phyloP scores from a whole-genome alignment of 148 eudicot genomes.

The Fagopyrum tataricum region DNA sequence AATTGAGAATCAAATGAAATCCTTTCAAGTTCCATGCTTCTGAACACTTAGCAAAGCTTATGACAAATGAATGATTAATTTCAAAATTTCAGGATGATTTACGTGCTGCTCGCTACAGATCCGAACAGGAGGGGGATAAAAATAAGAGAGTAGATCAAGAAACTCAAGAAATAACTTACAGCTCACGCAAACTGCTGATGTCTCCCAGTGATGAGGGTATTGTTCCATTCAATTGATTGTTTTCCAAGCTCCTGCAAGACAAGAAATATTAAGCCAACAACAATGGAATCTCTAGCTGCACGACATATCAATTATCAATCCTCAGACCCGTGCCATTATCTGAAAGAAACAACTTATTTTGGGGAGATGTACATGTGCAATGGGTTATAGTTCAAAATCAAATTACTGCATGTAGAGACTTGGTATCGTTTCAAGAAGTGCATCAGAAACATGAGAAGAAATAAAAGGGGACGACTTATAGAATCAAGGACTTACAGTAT shows the following conservation, averaged over 20 bases:
- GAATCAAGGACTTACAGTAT: slow-evolving; percentile 46
- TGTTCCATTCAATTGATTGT: slow-evolving; percentile 55
- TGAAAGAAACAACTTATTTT: not conserved
- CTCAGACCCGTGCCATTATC: not conserved
- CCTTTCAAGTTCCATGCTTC: not conserved
- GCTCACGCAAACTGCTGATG: slow-evolving; percentile 50
- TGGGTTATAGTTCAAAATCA: not conserved
- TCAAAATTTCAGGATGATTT: not conserved
- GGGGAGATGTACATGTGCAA: not conserved
- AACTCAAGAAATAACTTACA: slow-evolving; percentile 51
- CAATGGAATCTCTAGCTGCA: not conserved
- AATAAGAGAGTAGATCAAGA: not conserved
- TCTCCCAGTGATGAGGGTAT: slow-evolving; percentile 79
- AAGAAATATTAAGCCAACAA: slow-evolving; percentile 8
- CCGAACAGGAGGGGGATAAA: not conserved
- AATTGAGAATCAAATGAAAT: slow-evolving; percentile 2
- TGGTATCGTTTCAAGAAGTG: not conserved
- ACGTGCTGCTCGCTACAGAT: not conserved
- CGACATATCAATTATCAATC: not conserved
- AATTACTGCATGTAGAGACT: not conserved
- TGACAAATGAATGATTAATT: not conserved
- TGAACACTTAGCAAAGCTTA: not conserved
- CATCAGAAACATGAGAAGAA: not conserved
- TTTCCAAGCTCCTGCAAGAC: slow-evolving; percentile 56
- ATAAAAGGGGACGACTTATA: not conserved